Base-by-base conservation (phyloP, 2,329 filamentous ascomycete species). In the Alternaria incomplexa region DNA sequence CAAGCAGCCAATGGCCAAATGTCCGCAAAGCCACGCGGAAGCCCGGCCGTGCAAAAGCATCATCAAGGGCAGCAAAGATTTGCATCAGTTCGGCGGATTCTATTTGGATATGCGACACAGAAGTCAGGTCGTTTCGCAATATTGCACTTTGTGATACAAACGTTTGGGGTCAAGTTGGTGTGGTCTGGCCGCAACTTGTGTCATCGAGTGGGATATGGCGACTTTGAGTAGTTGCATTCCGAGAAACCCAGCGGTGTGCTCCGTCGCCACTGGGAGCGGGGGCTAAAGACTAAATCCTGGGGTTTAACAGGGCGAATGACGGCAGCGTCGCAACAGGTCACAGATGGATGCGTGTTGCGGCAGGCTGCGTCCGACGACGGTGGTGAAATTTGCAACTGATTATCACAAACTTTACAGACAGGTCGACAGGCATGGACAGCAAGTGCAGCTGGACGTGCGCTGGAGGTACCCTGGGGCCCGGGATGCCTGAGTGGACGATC, bases 161-260 rank as follows among this genome's bases (percentile, higher is more conserved):
- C 4, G 28, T 23, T 52, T 15, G 20, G 13, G 15, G 15, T 23
- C 13, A 8, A 52, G 4, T 20, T 10, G 28, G 13, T 15, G 8
- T 52, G 28, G 22, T 20, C 20, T 20, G 20, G 20, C 20, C 20
- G 20, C 20, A 20, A 20, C 20, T 20, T 20, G 20, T 36, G 48
- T 25, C 48, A 52, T 40, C 13, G 30, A 25, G 48, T 52, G 30
- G 48, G 48, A 52, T 40, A 40, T 52, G 48, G 48, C 48, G 23
- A 32, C 48, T 46, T 57, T 58, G 64, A 68, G 56, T 66, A 59
- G 63, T 58, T 62, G 65, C 45, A 61, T 72, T 73, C 73, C 73
- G 73, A 75, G 62, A 74, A 71, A 65, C 69, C 58, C 58, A 64
- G 68, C 73, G 71, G 61, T 67, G 57, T 58, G 58, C 28, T 64